A percentile compares a stretch with the other conserved stretches of the same genome.
Evolutionary conservation across 202 grass and related monocot species (phyloP).

Genomic region (Brachypodium distachyon): DNA sequence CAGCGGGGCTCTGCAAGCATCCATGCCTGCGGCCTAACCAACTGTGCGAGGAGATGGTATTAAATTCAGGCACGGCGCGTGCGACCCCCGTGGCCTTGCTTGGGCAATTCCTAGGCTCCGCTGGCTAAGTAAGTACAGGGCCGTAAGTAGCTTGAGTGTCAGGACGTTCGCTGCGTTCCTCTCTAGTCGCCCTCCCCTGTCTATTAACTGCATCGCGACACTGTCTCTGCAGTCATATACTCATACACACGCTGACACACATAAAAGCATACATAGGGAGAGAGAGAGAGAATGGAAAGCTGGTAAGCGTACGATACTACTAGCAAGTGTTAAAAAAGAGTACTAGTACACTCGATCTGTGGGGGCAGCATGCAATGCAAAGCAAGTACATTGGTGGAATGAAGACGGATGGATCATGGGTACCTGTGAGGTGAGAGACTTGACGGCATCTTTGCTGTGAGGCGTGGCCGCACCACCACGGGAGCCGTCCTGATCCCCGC

Average conservation of each 20-base stretch:
- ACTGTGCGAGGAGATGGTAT: background rate
- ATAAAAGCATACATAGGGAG: background rate
- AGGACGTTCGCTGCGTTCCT: background rate
- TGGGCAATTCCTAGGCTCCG: conserved; percentile 18
- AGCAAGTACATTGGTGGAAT: background rate
- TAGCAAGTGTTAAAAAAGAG: background rate
- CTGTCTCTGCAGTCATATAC: too few species aligned
- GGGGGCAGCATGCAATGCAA: background rate
- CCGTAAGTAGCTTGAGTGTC: background rate
- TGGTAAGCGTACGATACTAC: too few species aligned
- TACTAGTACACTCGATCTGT: background rate
- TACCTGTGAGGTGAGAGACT: conserved; percentile 84
- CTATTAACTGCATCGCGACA: background rate
- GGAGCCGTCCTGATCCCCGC: conserved; percentile 69
- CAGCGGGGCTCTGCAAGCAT: background rate
- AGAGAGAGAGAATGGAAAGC: background rate
- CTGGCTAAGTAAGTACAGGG: background rate
- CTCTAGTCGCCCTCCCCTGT: background rate
- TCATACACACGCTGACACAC: background rate
- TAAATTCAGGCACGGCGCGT: background rate
- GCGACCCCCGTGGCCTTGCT: background rate
- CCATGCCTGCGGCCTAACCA: background rate
- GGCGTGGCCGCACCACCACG: conserved; percentile 43
- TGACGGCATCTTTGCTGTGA: conserved; percentile 45
- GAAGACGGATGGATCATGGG: background rate